Percentiles rank a stretch among this genome's conserved stretches.
Conservation (phyloP, 768 basidiomycete species). For the Phlegmacium glaucopus region DNA sequence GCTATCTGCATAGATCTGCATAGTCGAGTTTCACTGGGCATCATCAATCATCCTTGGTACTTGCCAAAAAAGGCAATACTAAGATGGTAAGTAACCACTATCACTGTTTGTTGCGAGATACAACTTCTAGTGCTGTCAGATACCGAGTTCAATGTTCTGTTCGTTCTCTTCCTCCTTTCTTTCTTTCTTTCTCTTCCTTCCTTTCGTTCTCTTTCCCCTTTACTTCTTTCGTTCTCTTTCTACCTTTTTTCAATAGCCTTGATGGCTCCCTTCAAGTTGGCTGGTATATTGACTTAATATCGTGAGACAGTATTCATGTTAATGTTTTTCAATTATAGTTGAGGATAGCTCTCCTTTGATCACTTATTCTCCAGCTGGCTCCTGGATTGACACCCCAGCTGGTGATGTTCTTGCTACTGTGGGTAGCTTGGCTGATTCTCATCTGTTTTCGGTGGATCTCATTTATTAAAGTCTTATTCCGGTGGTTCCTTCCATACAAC, state of each 20-base stretch:
- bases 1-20: too few species aligned
- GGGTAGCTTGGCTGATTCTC: slow-evolving; percentile 10
- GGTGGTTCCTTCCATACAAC: slow-evolving; percentile 43
- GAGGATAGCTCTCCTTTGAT: slow-evolving; percentile 57
- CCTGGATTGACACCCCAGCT: slow-evolving; percentile 45
- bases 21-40: too few species aligned
- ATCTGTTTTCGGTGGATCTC: neutral
- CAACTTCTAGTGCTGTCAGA: too few species aligned
- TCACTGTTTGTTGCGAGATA: too few species aligned
- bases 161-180: slow-evolving; percentile 17
- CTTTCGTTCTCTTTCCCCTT: slow-evolving; percentile 16
- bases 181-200: too few species aligned
- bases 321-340: slow-evolving; percentile 27
- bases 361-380: slow-evolving; percentile 43
- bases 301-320: neutral
- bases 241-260: slow-evolving; percentile 30
- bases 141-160: slow-evolving; percentile 12
- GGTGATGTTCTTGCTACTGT: slow-evolving; percentile 38
- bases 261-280: slow-evolving; percentile 47
- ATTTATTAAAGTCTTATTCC: slow-evolving; percentile 35
- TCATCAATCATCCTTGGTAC: too few species aligned
- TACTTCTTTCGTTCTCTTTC: slow-evolving; percentile 17
- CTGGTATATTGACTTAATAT: slow-evolving; percentile 25
- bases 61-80: too few species aligned
- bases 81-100: too few species aligned